Percentiles rank a stretch among this genome's conserved stretches.
These are phyloP conservation scores for Mycena sp. DNA, from an alignment of 1,284 basidiomycete genomes.

Conservation along the genomic window DNA sequence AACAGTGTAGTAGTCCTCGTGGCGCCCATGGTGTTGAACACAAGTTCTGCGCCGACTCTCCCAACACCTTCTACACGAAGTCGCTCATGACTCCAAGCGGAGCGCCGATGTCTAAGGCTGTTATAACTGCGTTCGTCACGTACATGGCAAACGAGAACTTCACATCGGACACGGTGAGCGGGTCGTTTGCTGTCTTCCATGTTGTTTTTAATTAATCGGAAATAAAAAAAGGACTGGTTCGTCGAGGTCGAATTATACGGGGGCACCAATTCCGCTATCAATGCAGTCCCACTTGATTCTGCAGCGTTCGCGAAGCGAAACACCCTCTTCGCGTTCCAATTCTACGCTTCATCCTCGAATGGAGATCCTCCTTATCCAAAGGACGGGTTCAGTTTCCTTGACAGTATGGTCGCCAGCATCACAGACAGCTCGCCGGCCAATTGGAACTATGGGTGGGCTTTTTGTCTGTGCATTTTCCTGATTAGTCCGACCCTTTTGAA, in stretches of 20 bases:
- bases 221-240: slow-evolving; percentile 43
- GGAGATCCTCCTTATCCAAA: slow-evolving; percentile 45
- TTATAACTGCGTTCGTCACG: slow-evolving; percentile 42
- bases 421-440: slow-evolving; percentile 1
- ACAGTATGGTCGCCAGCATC: slow-evolving; percentile 38
- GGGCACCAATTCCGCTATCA: slow-evolving; percentile 51
- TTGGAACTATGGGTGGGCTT: slow-evolving; percentile 56
- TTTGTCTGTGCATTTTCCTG: not conserved
- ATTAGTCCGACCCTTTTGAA: not conserved
- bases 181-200: not conserved
- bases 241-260: slow-evolving; percentile 54
- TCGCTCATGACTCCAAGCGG: slow-evolving; percentile 50
- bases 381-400: slow-evolving; percentile 45
- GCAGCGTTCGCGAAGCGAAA: slow-evolving; percentile 51
- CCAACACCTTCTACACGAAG: slow-evolving; percentile 59
- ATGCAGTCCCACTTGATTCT: slow-evolving; percentile 42
- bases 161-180: slow-evolving; percentile 34
- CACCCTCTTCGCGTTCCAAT: slow-evolving; percentile 51
- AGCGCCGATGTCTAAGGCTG: slow-evolving; percentile 40
- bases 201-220: not conserved
- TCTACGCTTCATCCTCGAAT: slow-evolving; percentile 48
- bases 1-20: slow-evolving; percentile 22
- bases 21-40: slow-evolving; percentile 39
- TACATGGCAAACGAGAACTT: slow-evolving; percentile 47
- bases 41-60: slow-evolving; percentile 41